phyloP scores from a whole-genome alignment of 2,329 filamentous ascomycete species.

The Xenoacremonium recifei region DNA sequence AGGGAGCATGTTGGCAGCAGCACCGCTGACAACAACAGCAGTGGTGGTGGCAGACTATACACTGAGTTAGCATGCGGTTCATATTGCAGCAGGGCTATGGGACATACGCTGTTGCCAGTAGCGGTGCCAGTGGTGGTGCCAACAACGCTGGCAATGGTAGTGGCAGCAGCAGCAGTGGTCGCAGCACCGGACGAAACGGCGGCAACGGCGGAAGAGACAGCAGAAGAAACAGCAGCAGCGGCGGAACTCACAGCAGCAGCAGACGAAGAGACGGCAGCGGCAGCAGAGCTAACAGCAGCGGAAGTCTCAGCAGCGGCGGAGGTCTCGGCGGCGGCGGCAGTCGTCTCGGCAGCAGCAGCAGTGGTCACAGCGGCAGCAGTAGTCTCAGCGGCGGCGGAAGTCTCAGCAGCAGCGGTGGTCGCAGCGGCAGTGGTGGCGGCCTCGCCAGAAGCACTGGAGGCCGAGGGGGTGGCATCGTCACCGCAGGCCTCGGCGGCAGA shows the following conservation, averaged over 20 bases:
- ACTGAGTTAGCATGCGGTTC: too few species aligned
- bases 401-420: too few species aligned
- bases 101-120: too few species aligned
- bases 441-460: slow-evolving; percentile 4
- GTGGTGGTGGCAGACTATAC: too few species aligned
- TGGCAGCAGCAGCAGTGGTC: slow-evolving; percentile 6
- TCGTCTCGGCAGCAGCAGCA: slow-evolving; percentile 1
- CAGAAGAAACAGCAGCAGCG: neutral
- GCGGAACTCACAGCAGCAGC: slow-evolving; percentile 4
- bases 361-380: slow-evolving; percentile 9
- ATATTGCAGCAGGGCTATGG: too few species aligned
- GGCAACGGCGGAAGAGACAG: slow-evolving; percentile 1
- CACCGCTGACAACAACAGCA: slow-evolving; percentile 7
- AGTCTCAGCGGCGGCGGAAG: slow-evolving; percentile 10
- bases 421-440: slow-evolving; percentile 11
- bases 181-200: slow-evolving; percentile 2
- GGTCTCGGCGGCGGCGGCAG: slow-evolving; percentile 4
- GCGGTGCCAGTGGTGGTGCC: too few species aligned
- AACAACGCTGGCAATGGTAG: slow-evolving; percentile 9
- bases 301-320: slow-evolving; percentile 5
- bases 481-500: slow-evolving; percentile 37
- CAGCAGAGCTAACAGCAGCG: neutral
- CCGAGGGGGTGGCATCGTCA: slow-evolving; percentile 9
- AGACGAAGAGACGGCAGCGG: neutral
- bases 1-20: slow-evolving; percentile 9